A percentile compares a stretch with the other conserved stretches of the same genome.
phyloP scores from a whole-genome alignment of 768 basidiomycete species.

The Tricholoma matsutake region DNA sequence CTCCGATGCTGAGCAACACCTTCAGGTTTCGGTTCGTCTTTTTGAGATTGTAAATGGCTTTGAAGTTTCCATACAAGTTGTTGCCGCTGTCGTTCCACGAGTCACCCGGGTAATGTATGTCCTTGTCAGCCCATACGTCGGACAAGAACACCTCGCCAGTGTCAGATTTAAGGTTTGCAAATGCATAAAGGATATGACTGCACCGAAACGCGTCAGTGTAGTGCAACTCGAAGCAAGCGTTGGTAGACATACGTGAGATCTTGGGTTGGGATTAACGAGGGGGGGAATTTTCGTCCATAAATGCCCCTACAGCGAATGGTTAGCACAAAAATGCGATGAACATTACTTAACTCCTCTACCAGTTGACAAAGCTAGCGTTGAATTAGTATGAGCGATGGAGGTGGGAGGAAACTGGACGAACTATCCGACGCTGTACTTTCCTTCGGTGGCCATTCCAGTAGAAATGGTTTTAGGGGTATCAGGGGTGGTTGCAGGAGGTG shows the following conservation, averaged over 20 bases:
- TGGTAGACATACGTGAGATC: constrained; percentile 73
- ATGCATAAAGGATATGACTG: constrained; percentile 90
- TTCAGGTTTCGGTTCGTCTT: constrained; percentile 79
- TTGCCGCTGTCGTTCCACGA: constrained; percentile 90
- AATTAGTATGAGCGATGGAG: constrained; percentile 9
- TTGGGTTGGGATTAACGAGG: constrained; percentile 74
- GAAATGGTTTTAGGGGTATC: constrained; percentile 5
- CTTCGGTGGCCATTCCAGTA: constrained; percentile 24
- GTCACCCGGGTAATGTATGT: constrained; percentile 95
- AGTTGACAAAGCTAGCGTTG: constrained; percentile 66
- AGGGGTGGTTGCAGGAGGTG: constrained; percentile 2
- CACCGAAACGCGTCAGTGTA: background rate
- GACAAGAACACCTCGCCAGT: constrained; percentile 86
- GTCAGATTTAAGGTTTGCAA: constrained; percentile 83
- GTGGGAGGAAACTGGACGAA: constrained; percentile 35
- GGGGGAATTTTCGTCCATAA: constrained; percentile 90
- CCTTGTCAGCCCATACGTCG: constrained; percentile 93
- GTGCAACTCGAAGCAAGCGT: constrained; percentile 6
- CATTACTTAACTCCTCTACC: constrained; percentile 39
- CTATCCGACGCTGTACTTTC: constrained; percentile 83
- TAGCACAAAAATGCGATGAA: background rate
- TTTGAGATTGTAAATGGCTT: constrained; percentile 90
- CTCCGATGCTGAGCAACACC: constrained; percentile 85
- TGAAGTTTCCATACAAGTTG: constrained; percentile 95
- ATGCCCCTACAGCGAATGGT: constrained; percentile 66